Evolutionary conservation across 345 rosid species (phyloP).

Genomic region (Syzygium jambos): DNA sequence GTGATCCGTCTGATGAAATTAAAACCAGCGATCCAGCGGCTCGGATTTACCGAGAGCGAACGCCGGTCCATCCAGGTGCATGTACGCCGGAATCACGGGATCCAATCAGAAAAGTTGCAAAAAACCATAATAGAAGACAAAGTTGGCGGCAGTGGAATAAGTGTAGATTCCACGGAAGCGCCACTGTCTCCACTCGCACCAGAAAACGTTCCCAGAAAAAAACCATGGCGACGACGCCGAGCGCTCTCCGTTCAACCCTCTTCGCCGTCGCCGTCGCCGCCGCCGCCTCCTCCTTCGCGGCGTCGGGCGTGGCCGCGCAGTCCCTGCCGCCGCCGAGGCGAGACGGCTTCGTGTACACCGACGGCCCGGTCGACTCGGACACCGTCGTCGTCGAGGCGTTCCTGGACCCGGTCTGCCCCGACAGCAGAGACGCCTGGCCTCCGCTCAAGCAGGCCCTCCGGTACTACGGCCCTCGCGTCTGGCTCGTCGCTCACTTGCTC

Average conservation of each 20-base stretch:
- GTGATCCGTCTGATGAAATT: not conserved
- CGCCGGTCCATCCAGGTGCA: not conserved
- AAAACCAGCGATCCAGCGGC: not conserved
- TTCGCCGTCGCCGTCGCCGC: slow-evolving; percentile 1
- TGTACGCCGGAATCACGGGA: not conserved
- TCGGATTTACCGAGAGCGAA: not conserved
- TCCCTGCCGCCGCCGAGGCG: slow-evolving; percentile 58
- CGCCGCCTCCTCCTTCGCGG: not conserved
- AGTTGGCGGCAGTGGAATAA: not conserved
- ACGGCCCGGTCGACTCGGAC: slow-evolving; percentile 18
- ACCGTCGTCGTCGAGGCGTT: slow-evolving; percentile 67
- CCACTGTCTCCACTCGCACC: not conserved
- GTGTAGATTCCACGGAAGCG: not conserved
- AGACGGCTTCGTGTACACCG: slow-evolving; percentile 66
- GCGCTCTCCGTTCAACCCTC: not conserved
- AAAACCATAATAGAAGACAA: not conserved
- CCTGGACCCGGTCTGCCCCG: slow-evolving; percentile 89
- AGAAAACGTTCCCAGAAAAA: not conserved
- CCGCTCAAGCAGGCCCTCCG: slow-evolving; percentile 57
- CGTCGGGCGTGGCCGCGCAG: slow-evolving; percentile 30
- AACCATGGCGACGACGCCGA: not conserved
- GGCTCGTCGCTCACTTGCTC: slow-evolving; percentile 55
- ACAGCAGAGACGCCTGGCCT: slow-evolving; percentile 80
- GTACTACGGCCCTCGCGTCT: slow-evolving; percentile 57
- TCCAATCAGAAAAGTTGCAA: not conserved